These are phyloP conservation scores for Actinomortierella wolfii DNA, from an alignment of 371 early-diverging fungal species.

Conservation along the genomic window DNA sequence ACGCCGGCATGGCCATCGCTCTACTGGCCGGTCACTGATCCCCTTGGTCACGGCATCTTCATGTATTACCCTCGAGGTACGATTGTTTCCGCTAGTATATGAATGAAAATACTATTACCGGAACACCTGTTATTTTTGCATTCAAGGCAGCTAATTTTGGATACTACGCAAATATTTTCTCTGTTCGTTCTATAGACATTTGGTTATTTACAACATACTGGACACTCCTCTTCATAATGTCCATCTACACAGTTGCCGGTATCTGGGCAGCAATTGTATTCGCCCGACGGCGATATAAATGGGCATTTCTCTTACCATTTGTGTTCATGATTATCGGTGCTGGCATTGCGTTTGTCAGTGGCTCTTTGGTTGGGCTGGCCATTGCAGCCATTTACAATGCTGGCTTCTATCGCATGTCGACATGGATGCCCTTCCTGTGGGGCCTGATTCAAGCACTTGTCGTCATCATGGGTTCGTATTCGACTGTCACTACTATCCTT, in stretches of 20 bases:
- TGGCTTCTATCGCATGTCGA: constrained; percentile 70
- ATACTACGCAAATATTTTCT: constrained; percentile 11
- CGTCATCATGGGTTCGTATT: constrained; percentile 64
- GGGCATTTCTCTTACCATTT: constrained; percentile 56
- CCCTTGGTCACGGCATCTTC: constrained; percentile 42
- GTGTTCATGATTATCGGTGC: constrained; percentile 59
- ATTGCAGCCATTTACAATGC: constrained; percentile 65
- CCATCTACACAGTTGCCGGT: constrained; percentile 47
- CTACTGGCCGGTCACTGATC: constrained; percentile 64
- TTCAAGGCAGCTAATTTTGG: too few species aligned
- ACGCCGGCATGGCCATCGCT: constrained; percentile 67
- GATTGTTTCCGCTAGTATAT: neutral
- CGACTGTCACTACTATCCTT: constrained; percentile 67
- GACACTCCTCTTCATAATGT: constrained; percentile 40
- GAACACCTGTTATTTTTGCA: neutral
- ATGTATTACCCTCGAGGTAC: constrained; percentile 30
- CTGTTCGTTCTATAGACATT: constrained; percentile 20
- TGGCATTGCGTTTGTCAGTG: constrained; percentile 60
- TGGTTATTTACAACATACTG: constrained; percentile 41
- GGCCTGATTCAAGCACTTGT: constrained; percentile 68
- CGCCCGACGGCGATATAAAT: constrained; percentile 55
- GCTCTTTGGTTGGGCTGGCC: constrained; percentile 64
- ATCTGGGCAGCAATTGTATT: constrained; percentile 59
- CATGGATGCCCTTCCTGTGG: constrained; percentile 75
- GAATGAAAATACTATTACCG: too few species aligned